phyloP scores from a whole-genome alignment of 2,329 filamentous ascomycete genomes.

The Ceratocystis variospora region DNA sequence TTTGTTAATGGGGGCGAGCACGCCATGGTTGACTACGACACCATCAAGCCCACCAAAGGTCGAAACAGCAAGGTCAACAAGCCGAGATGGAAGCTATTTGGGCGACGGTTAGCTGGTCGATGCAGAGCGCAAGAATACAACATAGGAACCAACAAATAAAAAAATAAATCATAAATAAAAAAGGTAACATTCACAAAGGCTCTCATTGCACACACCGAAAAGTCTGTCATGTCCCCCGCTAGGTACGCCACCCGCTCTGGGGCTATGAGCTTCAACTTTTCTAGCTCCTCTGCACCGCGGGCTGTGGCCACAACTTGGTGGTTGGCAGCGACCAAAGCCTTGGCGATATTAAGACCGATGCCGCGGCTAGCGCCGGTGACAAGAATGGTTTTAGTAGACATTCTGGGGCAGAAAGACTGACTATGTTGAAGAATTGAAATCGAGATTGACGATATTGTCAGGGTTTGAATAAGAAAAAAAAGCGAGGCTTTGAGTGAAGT shows the following conservation, averaged over 20 bases:
- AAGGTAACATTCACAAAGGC: background rate
- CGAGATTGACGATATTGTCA: background rate
- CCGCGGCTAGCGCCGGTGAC: conserved; percentile 53
- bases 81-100: conserved; percentile 31
- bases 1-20: conserved; percentile 59
- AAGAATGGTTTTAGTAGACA: conserved; percentile 52
- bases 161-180: background rate
- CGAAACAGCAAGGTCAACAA: conserved; percentile 50
- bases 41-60: conserved; percentile 64
- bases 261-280: conserved; percentile 37
- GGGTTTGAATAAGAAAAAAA: background rate
- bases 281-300: conserved; percentile 36
- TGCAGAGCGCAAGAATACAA: background rate
- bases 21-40: conserved; percentile 77
- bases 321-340: conserved; percentile 36
- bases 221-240: conserved; percentile 41
- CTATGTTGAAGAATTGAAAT: background rate
- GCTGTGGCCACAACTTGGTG: conserved; percentile 49
- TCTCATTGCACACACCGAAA: conserved; percentile 30
- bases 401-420: conserved; percentile 30
- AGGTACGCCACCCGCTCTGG: conserved; percentile 41
- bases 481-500: background rate
- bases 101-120: conserved; percentile 5
- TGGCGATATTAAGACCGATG: conserved; percentile 43
- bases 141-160: background rate